Percentiles rank a stretch among this genome's conserved stretches.
Evolutionary conservation across 2,329 filamentous ascomycete species (phyloP).

Genomic region (Cyphellophora attinorum): DNA sequence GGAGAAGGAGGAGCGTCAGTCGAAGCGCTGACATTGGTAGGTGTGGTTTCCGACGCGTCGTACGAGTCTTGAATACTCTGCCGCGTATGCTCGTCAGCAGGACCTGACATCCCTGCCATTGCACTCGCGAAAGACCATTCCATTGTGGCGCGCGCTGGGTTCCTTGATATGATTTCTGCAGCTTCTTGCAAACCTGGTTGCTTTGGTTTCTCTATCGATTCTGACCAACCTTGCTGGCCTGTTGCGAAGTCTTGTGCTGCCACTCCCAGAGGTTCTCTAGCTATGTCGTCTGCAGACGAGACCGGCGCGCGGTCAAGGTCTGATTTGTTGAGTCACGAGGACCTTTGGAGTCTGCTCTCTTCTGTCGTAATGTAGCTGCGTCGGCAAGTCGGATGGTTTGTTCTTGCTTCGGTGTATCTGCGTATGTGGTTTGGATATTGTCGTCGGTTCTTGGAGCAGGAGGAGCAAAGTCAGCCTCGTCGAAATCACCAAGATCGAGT

Average conservation of each 20-base stretch:
- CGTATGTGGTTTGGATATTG: constrained; percentile 37
- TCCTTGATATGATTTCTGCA: constrained; percentile 14
- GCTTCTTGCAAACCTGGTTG: constrained; percentile 15
- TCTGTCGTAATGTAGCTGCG: constrained; percentile 47
- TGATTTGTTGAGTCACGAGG: constrained; percentile 27
- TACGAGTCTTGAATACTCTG: no score
- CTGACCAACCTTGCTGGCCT: constrained; percentile 19
- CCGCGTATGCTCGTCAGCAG: no score
- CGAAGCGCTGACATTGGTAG: no score
- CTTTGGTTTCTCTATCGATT: not conserved
- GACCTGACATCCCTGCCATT: constrained; percentile 23
- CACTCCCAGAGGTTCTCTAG: constrained; percentile 27
- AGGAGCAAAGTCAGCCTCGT: constrained; percentile 41
- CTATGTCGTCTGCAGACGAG: constrained; percentile 17
- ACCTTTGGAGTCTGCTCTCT: constrained; percentile 38
- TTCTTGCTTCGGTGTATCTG: constrained; percentile 31
- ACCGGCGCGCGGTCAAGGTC: constrained; percentile 21
- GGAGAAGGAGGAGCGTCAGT: not conserved
- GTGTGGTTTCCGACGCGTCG: no score
- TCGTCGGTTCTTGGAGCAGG: constrained; percentile 31
- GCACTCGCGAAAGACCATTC: constrained; percentile 35
- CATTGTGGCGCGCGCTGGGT: constrained; percentile 18
- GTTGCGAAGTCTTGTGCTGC: constrained; percentile 39
- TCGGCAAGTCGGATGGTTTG: constrained; percentile 42
- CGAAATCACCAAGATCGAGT: constrained; percentile 44